Evolutionary conservation across 352 stramenopile genomes (phyloP), one percentile per base, ranked within the genome.

Genomic region (Globisporangium paroecandrum): DNA sequence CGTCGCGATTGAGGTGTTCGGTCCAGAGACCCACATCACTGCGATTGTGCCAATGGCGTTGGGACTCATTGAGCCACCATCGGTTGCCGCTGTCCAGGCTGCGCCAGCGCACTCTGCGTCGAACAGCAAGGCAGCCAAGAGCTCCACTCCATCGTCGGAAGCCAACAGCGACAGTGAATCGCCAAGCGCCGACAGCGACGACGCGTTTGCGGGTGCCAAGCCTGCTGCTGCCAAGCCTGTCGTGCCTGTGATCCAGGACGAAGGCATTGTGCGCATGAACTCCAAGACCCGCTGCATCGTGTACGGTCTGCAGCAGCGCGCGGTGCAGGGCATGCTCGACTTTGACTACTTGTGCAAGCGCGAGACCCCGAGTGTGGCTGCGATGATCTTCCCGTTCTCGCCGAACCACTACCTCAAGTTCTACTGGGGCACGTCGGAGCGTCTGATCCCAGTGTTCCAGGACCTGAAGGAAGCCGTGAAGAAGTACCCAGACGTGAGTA

Each of bases 301-400:
- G 4, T 99, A 98, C 79, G 96, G 96, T 49, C 79, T 99, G 63
- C 95, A 99, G 78, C 86, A 97, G 71, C 83, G 89, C 41, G 93
- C 94, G 15, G 94, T 98, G 62, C 96, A 99, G 74, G 95, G 95
- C 32, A 99, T 99, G 97, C 83, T 99, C 32, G 97, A 99, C 78
- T 99, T 99, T 69, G 97, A 99, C 78, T 99, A 97, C 74, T 86
- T 99, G 73, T 99, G 97, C 83, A 98, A 98, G 74, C 89, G 97
- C 51, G 84, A 94, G 70, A 97, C 87, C 43, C 97, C 97, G 15
- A 98, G 89, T 61, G 97, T 99, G 36, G 96, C 96, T 55, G 90
- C 90, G 5, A 85, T 98, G 71, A 96, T 98, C 65, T 98, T 98
- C 80, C 95, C 94, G 58, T 98, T 98, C 80, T 90, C 86, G 64